Evolutionary conservation across 2,329 filamentous ascomycete genomes (phyloP).

Genomic region (Xylaria sp.): DNA sequence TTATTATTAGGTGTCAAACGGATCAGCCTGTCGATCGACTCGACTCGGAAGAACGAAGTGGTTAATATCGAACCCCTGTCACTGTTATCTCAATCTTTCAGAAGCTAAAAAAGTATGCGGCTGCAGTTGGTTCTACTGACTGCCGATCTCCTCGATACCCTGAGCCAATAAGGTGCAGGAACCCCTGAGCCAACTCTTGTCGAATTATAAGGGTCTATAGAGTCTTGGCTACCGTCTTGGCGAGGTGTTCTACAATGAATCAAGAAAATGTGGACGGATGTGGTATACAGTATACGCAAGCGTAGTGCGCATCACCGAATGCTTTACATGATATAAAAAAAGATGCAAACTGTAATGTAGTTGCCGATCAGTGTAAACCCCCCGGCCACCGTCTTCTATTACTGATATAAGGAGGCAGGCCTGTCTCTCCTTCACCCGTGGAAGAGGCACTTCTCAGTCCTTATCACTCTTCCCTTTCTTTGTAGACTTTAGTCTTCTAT

Average conservation of each 20-base stretch:
- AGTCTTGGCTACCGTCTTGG: conserved; percentile 25
- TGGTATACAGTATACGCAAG: conserved; percentile 13
- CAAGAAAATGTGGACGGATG: conserved; percentile 6
- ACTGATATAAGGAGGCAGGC: conserved; percentile 41
- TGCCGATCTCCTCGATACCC: conserved; percentile 30
- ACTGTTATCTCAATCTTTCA: conserved; percentile 23
- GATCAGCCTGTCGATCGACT: conserved; percentile 11
- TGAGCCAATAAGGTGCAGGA: conserved; percentile 21
- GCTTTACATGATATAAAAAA: conserved; percentile 1
- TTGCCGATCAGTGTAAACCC: conserved; percentile 40
- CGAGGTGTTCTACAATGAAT: conserved; percentile 16
- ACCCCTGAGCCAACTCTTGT: conserved; percentile 24
- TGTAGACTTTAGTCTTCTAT: conserved; percentile 26
- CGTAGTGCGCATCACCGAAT: conserved; percentile 12
- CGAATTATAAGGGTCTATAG: conserved; percentile 8
- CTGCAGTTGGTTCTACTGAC: conserved; percentile 27
- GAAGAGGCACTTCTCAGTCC: conserved; percentile 8
- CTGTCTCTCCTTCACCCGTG: conserved; percentile 25
- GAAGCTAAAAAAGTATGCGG: conserved; percentile 27
- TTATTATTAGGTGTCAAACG: not conserved
- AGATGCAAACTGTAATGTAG: conserved; percentile 32
- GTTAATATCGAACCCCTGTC: conserved; percentile 31
- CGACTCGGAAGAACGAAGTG: conserved; percentile 12
- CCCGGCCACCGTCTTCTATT: not conserved
- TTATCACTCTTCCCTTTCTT: conserved; percentile 29